phyloP scores from a whole-genome alignment of 345 rosid genomes.

The Populus deltoides region DNA sequence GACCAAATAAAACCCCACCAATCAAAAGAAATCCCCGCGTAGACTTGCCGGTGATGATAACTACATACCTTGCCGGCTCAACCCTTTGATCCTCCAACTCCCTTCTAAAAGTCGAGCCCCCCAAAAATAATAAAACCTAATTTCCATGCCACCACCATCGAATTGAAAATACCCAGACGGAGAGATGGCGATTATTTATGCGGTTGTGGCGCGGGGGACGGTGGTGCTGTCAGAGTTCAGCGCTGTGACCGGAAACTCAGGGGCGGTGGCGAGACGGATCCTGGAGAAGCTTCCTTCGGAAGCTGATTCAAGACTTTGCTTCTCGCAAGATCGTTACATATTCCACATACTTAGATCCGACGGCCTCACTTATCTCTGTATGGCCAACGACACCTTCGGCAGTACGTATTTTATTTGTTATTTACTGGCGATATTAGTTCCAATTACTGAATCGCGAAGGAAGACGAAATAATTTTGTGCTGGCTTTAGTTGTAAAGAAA shows the following conservation, averaged over 20 bases:
- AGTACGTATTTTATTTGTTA: conserved; percentile 39
- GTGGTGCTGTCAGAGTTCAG: conserved; percentile 95
- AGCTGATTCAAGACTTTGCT: conserved; percentile 72
- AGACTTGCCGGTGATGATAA: conserved; percentile 7
- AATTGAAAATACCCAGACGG: neutral
- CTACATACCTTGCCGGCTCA: neutral
- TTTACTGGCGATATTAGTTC: too few species aligned
- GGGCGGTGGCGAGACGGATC: conserved; percentile 83
- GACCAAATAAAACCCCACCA: neutral
- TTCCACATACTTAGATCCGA: conserved; percentile 93
- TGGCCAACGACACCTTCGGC: conserved; percentile 96
- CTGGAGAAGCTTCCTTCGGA: conserved; percentile 79
- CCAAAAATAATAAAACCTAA: neutral
- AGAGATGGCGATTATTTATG: conserved; percentile 81
- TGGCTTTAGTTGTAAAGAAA: neutral
- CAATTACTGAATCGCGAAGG: too few species aligned
- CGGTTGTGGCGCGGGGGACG: conserved; percentile 89
- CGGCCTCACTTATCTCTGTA: conserved; percentile 85
- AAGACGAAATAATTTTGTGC: too few species aligned
- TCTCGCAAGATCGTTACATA: conserved; percentile 90
- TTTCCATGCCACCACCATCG: neutral
- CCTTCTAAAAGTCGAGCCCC: neutral
- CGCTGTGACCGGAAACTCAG: conserved; percentile 90
- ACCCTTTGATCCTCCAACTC: neutral
- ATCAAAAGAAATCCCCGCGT: conserved; percentile 1